Conservation (phyloP, 345 rosid genomes). For the Isatis tinctoria region DNA sequence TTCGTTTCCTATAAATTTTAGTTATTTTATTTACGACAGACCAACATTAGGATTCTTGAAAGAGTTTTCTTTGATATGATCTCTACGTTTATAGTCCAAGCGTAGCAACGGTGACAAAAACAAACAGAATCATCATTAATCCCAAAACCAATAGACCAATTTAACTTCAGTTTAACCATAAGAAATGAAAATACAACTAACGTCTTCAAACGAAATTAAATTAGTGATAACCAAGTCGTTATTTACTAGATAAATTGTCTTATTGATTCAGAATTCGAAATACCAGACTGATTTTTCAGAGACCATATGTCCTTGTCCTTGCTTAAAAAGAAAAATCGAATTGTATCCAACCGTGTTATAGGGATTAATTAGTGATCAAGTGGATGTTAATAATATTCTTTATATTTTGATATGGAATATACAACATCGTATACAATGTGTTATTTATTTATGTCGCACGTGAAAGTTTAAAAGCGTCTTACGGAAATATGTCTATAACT, state of each 20-base stretch:
- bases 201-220: not conserved
- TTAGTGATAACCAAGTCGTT: not conserved
- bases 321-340: not conserved
- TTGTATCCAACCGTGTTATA: not conserved
- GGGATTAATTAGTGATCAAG: not conserved
- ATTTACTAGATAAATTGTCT: not conserved
- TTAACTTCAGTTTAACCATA: not conserved
- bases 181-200: not conserved
- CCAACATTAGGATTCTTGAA: too few species aligned
- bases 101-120: not conserved
- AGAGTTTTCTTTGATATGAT: too few species aligned
- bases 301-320: not conserved
- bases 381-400: not conserved
- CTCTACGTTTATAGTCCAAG: too few species aligned
- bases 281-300: not conserved
- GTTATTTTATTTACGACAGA: too few species aligned
- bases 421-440: not conserved
- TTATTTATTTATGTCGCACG: not conserved
- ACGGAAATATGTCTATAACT: not conserved
- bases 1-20: too few species aligned
- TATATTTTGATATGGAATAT: not conserved
- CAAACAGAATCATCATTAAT: not conserved
- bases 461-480: not conserved
- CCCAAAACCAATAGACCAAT: not conserved
- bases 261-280: not conserved